A percentile compares a stretch with the other conserved stretches of the same genome.
Conservation (phyloP, 2,329 filamentous ascomycete species). For the Trichoderma asperellum region DNA sequence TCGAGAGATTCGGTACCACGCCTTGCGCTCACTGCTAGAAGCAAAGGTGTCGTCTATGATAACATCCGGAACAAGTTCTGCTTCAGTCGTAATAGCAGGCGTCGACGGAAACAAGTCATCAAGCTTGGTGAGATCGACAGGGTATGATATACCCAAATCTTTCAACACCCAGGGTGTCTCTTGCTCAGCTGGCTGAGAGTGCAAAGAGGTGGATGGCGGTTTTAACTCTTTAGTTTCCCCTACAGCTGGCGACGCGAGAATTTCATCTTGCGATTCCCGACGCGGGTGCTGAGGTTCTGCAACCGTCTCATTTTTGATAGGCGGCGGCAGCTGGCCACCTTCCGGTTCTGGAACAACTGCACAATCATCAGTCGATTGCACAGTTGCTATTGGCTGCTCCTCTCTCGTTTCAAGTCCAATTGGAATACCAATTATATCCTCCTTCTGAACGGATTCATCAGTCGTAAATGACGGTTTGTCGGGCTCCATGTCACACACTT, state of each 20-base stretch:
- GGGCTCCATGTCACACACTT: not conserved
- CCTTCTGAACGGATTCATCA: constrained; percentile 55
- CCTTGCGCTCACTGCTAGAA: constrained; percentile 61
- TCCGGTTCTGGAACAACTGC: not conserved
- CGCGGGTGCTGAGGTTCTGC: not conserved
- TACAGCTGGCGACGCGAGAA: not conserved
- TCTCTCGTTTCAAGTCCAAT: not conserved
- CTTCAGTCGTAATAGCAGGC: constrained; percentile 35
- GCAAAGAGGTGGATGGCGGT: not conserved
- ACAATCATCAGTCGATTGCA: not conserved
- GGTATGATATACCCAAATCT: constrained; percentile 32
- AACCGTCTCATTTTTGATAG: not conserved
- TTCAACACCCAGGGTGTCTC: constrained; percentile 14
- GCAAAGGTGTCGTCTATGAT: constrained; percentile 58
- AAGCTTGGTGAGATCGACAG: constrained; percentile 43
- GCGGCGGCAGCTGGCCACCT: not conserved
- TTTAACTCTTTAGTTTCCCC: too few species aligned
- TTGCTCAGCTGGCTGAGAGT: not conserved
- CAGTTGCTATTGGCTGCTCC: not conserved
- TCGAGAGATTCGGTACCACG: constrained; percentile 68
- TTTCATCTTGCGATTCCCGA: not conserved
- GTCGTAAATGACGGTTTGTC: constrained; percentile 50
- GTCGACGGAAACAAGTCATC: constrained; percentile 42
- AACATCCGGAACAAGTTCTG: constrained; percentile 49
- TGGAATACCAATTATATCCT: constrained; percentile 49